These are phyloP conservation scores for Alternaria arbusti DNA, from an alignment of 2,329 filamentous ascomycete species.

Conservation along the genomic window DNA sequence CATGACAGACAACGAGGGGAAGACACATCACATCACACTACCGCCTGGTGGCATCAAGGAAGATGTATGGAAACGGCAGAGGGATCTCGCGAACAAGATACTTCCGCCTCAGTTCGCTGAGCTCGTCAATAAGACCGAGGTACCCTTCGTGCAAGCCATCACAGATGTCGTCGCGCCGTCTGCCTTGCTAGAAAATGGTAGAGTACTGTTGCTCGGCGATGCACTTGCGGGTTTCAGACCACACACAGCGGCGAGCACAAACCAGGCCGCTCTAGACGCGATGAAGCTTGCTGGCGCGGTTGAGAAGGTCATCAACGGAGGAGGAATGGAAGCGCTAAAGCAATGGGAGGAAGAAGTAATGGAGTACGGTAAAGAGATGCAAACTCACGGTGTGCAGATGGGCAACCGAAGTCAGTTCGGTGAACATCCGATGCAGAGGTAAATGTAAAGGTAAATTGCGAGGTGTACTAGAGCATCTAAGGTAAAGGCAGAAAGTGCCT, in stretches of 20 bases:
- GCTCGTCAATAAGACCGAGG: slow-evolving; percentile 47
- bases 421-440: slow-evolving; percentile 10
- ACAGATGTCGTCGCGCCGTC: slow-evolving; percentile 48
- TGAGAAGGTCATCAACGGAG: slow-evolving; percentile 45
- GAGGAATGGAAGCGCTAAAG: slow-evolving; percentile 27
- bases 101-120: slow-evolving; percentile 50
- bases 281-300: slow-evolving; percentile 35
- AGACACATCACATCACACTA: slow-evolving; percentile 50
- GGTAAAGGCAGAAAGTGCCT: background rate
- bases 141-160: slow-evolving; percentile 54
- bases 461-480: background rate
- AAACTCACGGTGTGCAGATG: slow-evolving; percentile 19
- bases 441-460: background rate
- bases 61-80: slow-evolving; percentile 47
- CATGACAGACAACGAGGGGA: slow-evolving; percentile 53
- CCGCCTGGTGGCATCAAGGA: slow-evolving; percentile 49
- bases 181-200: slow-evolving; percentile 47
- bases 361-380: slow-evolving; percentile 18
- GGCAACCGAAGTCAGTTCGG: slow-evolving; percentile 23
- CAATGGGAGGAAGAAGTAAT: slow-evolving; percentile 41
- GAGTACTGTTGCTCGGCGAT: slow-evolving; percentile 55
- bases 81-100: slow-evolving; percentile 30
- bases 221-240: slow-evolving; percentile 54
- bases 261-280: slow-evolving; percentile 54
- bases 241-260: slow-evolving; percentile 53